A percentile compares a stretch with the other conserved stretches of the same genome.
phyloP scores from a whole-genome alignment of 768 basidiomycete genomes.

The Leccinum barrowsii region DNA sequence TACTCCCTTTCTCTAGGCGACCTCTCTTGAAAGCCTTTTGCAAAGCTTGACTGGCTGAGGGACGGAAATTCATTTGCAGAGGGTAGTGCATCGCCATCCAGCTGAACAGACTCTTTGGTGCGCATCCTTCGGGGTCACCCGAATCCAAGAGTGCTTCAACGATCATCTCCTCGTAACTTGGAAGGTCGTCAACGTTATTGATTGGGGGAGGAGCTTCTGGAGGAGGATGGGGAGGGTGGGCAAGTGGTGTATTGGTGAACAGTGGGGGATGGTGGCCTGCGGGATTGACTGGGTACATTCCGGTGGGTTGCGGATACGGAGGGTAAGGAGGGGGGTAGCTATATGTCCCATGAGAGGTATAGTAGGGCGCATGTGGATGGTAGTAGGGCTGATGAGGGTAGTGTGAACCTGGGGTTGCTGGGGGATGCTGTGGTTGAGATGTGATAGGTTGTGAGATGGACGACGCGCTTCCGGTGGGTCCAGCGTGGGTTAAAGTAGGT shows the following conservation, averaged over 20 bases:
- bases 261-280: slow-evolving; percentile 28
- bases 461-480: slow-evolving; percentile 17
- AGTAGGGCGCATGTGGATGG: slow-evolving; percentile 66
- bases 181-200: slow-evolving; percentile 50
- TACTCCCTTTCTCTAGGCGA: slow-evolving; percentile 69
- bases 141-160: slow-evolving; percentile 70
- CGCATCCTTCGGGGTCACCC: slow-evolving; percentile 68
- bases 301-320: slow-evolving; percentile 31
- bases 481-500: slow-evolving; percentile 24
- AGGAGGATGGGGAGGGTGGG: slow-evolving; percentile 32
- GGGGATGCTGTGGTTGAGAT: slow-evolving; percentile 18
- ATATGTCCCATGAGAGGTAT: slow-evolving; percentile 38
- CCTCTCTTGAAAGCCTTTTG: slow-evolving; percentile 85
- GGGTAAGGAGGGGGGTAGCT: slow-evolving; percentile 40
- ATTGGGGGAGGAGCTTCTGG: slow-evolving; percentile 26
- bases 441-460: slow-evolving; percentile 19
- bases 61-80: slow-evolving; percentile 83
- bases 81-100: slow-evolving; percentile 86
- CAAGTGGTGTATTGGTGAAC: slow-evolving; percentile 35
- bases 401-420: slow-evolving; percentile 27
- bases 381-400: slow-evolving; percentile 58
- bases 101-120: slow-evolving; percentile 77
- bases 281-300: slow-evolving; percentile 30
- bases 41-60: slow-evolving; percentile 84
- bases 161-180: slow-evolving; percentile 91